These are phyloP conservation scores for Colletotrichum filicis DNA, from an alignment of 2,329 filamentous ascomycete genomes.

Conservation along the genomic window DNA sequence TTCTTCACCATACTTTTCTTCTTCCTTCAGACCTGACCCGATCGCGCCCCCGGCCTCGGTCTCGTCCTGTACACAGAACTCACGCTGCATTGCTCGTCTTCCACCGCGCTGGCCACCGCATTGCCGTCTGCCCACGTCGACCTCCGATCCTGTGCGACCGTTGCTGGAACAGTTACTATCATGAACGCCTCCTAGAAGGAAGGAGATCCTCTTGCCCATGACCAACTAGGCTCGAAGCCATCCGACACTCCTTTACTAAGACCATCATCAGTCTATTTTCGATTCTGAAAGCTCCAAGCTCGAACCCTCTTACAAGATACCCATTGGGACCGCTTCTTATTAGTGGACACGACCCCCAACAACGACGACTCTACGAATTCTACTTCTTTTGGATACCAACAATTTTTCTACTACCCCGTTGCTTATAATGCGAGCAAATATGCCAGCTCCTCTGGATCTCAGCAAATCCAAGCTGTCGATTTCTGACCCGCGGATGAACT, in stretches of 20 bases:
- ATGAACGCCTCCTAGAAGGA: slow-evolving; percentile 35
- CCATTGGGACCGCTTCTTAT: slow-evolving; percentile 20
- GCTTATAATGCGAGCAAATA: slow-evolving; percentile 41
- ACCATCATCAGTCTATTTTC: slow-evolving; percentile 5
- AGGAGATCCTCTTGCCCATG: slow-evolving; percentile 19
- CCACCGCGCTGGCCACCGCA: slow-evolving; percentile 30
- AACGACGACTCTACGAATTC: slow-evolving; percentile 30
- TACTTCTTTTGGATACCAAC: slow-evolving; percentile 22
- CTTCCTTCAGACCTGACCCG: slow-evolving; percentile 3
- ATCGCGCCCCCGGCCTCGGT: slow-evolving; percentile 32
- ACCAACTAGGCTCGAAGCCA: slow-evolving; percentile 32
- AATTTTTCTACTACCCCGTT: slow-evolving; percentile 5
- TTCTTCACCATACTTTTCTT: slow-evolving; percentile 15
- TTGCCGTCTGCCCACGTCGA: slow-evolving; percentile 23
- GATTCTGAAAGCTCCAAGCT: slow-evolving; percentile 28
- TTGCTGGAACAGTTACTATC: slow-evolving; percentile 27
- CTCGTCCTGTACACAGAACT: slow-evolving; percentile 24
- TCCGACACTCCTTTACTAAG: slow-evolving; percentile 31
- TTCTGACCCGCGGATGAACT: slow-evolving; percentile 66
- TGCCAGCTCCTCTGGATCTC: slow-evolving; percentile 60
- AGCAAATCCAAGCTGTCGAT: slow-evolving; percentile 60
- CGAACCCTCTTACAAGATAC: slow-evolving; percentile 26
- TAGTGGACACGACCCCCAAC: slow-evolving; percentile 11
- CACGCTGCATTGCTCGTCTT: slow-evolving; percentile 29
- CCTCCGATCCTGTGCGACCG: slow-evolving; percentile 22